Evolutionary conservation across 257 asterid species (phyloP).

Genomic region (Misopates orontium): DNA sequence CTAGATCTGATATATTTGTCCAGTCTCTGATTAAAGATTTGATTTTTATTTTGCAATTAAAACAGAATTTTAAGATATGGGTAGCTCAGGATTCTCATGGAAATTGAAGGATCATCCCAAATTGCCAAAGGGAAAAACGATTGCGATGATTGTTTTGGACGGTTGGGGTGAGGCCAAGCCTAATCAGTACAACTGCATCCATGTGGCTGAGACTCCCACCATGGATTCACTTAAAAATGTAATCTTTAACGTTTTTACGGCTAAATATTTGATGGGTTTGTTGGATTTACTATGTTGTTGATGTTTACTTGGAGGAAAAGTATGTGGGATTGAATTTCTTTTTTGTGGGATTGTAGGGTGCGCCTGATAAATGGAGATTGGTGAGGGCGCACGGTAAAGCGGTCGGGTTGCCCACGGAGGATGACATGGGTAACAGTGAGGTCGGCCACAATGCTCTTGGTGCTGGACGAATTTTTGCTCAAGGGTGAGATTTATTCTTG

Average conservation of each 20-base stretch:
- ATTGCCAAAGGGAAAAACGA: slow-evolving; percentile 76
- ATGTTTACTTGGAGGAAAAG: neutral
- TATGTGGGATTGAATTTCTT: slow-evolving; percentile 19
- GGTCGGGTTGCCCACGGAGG: slow-evolving; percentile 95
- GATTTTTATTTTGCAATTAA: slow-evolving; percentile 12
- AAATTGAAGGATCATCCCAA: slow-evolving; percentile 86
- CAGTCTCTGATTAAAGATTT: slow-evolving; percentile 21
- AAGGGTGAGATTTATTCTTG: slow-evolving; percentile 61
- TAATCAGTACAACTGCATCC: slow-evolving; percentile 84
- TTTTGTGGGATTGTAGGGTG: slow-evolving; percentile 63
- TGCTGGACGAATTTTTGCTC: slow-evolving; percentile 96
- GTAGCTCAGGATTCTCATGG: slow-evolving; percentile 81
- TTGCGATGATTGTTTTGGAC: slow-evolving; percentile 86
- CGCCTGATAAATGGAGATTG: slow-evolving; percentile 95
- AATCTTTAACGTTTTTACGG: neutral
- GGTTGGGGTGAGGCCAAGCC: slow-evolving; percentile 98
- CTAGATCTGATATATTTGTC: neutral
- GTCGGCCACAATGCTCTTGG: slow-evolving; percentile 99
- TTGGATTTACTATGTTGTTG: slow-evolving; percentile 8
- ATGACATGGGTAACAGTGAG: slow-evolving; percentile 99
- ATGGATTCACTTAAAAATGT: slow-evolving; percentile 96
- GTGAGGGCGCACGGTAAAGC: slow-evolving; percentile 93
- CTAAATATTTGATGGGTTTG: neutral
- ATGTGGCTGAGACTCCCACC: slow-evolving; percentile 89
- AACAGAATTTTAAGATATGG: slow-evolving; percentile 42